These are phyloP conservation scores for Ilex asprella DNA, from an alignment of 257 asterid species.

Conservation along the genomic window DNA sequence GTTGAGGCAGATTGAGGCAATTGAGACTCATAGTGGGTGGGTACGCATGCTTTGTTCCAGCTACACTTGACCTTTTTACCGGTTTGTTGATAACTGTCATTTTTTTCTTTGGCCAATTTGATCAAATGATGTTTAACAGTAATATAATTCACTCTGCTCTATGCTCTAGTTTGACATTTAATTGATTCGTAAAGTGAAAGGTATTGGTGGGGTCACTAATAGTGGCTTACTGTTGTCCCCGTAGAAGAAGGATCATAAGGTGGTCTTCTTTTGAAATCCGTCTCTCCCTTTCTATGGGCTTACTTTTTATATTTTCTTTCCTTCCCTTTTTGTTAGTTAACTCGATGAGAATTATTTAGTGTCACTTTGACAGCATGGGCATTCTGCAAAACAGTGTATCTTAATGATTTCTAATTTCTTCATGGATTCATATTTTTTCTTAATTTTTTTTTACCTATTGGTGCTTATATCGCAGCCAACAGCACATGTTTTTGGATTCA, in stretches of 20 bases:
- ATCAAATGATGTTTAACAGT: slow-evolving; percentile 56
- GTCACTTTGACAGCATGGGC: neutral
- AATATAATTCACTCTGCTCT: slow-evolving; percentile 29
- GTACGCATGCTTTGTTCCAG: slow-evolving; percentile 48
- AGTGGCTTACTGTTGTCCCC: slow-evolving; percentile 5
- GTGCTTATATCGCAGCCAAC: no score
- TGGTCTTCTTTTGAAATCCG: no score
- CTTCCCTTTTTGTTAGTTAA: neutral
- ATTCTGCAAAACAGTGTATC: no score
- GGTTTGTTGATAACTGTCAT: slow-evolving; percentile 12
- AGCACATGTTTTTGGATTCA: no score
- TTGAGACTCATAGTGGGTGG: slow-evolving; percentile 99
- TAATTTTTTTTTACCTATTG: no score
- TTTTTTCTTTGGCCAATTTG: slow-evolving; percentile 44
- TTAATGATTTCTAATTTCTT: no score
- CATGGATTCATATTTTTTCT: no score
- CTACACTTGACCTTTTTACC: neutral
- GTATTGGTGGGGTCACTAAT: slow-evolving; percentile 40
- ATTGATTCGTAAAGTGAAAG: slow-evolving; percentile 42
- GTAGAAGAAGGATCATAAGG: no score
- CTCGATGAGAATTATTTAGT: neutral
- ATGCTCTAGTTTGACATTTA: slow-evolving; percentile 40
- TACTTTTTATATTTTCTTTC: neutral
- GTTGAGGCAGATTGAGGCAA: slow-evolving; percentile 93
- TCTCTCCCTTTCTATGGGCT: neutral